phyloP scores from a whole-genome alignment of 108 stramenopile species.

The Cyclostephanos tholiformis region DNA sequence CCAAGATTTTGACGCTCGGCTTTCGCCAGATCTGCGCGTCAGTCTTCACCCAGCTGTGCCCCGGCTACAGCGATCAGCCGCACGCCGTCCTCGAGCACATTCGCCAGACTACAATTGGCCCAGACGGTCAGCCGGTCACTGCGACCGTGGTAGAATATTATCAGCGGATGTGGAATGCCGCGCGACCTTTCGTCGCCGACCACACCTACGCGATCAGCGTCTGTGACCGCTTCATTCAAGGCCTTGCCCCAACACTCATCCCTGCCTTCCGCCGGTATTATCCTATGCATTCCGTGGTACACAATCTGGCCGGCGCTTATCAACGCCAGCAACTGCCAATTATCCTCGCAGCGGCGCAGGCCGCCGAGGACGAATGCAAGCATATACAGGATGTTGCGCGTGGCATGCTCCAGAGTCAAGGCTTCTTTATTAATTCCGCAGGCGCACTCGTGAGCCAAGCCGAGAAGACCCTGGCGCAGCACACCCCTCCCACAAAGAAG shows the following conservation, averaged over 20 bases:
- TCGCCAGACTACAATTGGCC: background rate
- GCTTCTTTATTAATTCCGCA: background rate
- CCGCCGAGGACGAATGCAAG: background rate
- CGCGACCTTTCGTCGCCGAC: background rate
- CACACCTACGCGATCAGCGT: background rate
- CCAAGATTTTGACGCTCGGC: background rate
- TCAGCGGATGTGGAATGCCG: background rate
- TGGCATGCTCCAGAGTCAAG: background rate
- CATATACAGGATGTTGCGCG: background rate
- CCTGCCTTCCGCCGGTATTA: background rate
- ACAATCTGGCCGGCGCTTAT: background rate
- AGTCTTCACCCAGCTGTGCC: background rate
- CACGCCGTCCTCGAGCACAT: background rate
- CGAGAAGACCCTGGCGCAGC: background rate
- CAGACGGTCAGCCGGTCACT: background rate
- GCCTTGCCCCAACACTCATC: background rate
- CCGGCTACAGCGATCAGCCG: background rate
- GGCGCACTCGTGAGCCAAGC: background rate
- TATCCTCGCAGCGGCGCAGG: background rate
- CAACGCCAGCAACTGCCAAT: background rate
- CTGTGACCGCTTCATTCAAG: background rate
- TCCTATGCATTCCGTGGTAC: background rate
- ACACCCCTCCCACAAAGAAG: background rate
- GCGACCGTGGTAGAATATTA: background rate
- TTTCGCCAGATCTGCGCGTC: background rate